phyloP scores from a whole-genome alignment of 345 rosid species.

The Syzygium oleosum region DNA sequence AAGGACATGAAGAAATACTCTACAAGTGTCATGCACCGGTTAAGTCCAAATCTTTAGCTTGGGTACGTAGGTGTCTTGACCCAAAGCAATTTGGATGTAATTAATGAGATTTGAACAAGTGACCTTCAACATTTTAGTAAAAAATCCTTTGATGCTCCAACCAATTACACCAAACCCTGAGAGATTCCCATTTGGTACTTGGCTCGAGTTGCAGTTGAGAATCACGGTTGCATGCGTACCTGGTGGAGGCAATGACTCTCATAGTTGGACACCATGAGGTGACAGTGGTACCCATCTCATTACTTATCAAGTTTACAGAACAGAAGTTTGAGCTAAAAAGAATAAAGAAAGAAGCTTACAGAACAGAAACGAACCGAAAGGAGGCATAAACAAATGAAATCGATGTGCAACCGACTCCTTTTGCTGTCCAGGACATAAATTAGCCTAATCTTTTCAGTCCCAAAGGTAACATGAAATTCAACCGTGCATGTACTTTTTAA shows the following conservation, averaged over 20 bases:
- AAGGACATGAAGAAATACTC: neutral
- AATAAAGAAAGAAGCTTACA: neutral
- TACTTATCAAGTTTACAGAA: neutral
- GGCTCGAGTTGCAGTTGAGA: neutral
- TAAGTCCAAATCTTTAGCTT: neutral
- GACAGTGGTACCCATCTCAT: neutral
- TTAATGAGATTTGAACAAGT: neutral
- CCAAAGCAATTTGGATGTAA: neutral
- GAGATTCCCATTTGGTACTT: neutral
- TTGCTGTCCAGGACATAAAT: neutral
- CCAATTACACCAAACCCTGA: neutral
- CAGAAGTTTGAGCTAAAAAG: too few species aligned
- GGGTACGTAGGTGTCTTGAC: neutral
- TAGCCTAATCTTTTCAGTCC: neutral
- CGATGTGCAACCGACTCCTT: neutral
- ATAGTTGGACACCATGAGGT: neutral
- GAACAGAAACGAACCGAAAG: neutral
- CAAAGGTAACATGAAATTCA: neutral
- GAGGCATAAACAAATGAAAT: neutral
- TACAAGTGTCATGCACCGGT: fast-evolving
- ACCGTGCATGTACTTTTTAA: neutral
- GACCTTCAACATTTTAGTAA: neutral
- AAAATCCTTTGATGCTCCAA: neutral
- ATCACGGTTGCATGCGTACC: neutral
- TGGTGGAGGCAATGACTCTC: neutral